phyloP scores from a whole-genome alignment of 495 filamentous ascomycete genomes.

The Thozetella sp. region DNA sequence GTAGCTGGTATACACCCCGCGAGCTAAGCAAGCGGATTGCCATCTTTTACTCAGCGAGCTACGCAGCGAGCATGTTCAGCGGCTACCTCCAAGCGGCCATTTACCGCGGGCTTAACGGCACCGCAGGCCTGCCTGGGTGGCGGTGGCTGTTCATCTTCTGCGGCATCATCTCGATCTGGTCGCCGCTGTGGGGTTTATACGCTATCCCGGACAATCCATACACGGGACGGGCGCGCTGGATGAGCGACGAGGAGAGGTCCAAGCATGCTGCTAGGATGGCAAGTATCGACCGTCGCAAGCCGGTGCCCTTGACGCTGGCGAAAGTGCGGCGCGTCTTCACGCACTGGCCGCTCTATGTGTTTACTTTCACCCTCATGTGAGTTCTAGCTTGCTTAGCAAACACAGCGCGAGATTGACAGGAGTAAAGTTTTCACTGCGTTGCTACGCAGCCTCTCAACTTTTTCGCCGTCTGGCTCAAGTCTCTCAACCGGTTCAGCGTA shows the following conservation, averaged over 20 bases:
- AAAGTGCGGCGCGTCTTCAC: background rate
- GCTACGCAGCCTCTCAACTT: conserved; percentile 21
- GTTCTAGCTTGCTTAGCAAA: background rate
- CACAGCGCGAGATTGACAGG: background rate
- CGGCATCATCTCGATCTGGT: conserved; percentile 31
- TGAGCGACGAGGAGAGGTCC: background rate
- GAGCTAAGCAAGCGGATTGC: conserved; percentile 20
- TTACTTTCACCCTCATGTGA: conserved; percentile 16
- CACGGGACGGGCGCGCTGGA: background rate
- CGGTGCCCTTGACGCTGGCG: background rate
- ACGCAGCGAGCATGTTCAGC: conserved; percentile 11
- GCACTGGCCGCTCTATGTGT: conserved; percentile 4
- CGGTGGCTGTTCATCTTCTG: conserved; percentile 62
- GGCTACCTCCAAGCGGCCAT: conserved; percentile 45
- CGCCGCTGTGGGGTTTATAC: background rate
- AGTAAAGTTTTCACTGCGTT: conserved; percentile 9
- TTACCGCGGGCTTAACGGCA: conserved; percentile 38
- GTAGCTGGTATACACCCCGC: conserved; percentile 15
- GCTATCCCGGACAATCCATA: background rate
- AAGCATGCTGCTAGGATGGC: background rate
- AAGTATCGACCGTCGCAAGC: background rate
- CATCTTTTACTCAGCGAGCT: conserved; percentile 28
- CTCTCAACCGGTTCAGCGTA: conserved; percentile 18
- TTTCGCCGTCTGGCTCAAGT: conserved; percentile 27
- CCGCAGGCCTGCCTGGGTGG: conserved; percentile 44